Conservation (phyloP, 2,329 filamentous ascomycete species). For the Chlorencoelia australis region DNA sequence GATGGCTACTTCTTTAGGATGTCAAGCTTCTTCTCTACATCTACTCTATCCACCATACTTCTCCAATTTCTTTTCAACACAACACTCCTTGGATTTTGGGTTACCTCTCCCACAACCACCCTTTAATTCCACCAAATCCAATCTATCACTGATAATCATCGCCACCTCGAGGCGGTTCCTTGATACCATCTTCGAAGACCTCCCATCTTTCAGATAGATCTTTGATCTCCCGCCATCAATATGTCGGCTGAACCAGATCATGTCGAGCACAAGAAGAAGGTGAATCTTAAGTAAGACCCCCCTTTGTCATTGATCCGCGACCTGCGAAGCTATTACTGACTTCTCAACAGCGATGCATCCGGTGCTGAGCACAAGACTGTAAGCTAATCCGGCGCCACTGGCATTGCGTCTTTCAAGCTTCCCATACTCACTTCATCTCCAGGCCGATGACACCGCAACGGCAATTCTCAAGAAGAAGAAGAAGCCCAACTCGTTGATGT, state of each 20-base stretch:
- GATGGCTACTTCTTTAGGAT: too few species aligned
- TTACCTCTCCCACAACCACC: too few species aligned
- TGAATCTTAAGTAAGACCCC: conserved; percentile 63
- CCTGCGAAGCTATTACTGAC: conserved; percentile 30
- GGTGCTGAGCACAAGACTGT: conserved; percentile 81
- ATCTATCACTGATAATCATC: neutral
- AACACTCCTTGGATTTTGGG: too few species aligned
- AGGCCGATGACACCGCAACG: conserved; percentile 87
- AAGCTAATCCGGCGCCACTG: conserved; percentile 30
- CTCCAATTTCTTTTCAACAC: too few species aligned
- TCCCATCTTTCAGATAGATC: conserved; percentile 6
- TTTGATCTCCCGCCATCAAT: conserved; percentile 35
- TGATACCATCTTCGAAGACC: conserved; percentile 4
- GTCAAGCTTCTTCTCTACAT: too few species aligned
- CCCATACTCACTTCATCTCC: conserved; percentile 28
- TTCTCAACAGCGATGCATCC: conserved; percentile 62
- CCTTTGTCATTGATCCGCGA: neutral
- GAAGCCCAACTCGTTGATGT: conserved; percentile 99
- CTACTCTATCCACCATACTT: too few species aligned
- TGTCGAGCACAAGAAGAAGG: conserved; percentile 66
- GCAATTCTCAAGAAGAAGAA: conserved; percentile 99
- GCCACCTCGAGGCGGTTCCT: conserved; percentile 4
- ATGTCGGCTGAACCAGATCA: conserved; percentile 62
- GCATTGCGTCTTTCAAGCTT: conserved; percentile 18
- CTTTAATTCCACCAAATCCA: too few species aligned